Evolutionary conservation across 2,329 filamentous ascomycete species (phyloP).

Genomic region (Paecilomyces variotii): DNA sequence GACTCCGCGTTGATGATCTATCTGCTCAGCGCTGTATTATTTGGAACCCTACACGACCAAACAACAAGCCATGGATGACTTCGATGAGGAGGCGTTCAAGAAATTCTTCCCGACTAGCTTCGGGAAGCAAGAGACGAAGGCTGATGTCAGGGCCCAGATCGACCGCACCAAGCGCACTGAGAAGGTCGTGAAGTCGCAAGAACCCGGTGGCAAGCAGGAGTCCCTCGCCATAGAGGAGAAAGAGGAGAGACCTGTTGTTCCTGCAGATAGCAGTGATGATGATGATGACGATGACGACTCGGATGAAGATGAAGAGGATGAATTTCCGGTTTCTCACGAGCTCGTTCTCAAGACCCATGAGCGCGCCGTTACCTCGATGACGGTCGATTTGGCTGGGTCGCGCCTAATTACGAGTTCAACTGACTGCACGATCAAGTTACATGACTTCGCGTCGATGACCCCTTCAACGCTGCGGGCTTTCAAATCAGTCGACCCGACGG

Average conservation of each 20-base stretch:
- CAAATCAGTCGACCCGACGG: constrained; percentile 80
- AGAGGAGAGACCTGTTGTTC: constrained; percentile 10
- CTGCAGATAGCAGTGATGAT: constrained; percentile 36
- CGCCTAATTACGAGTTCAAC: constrained; percentile 83
- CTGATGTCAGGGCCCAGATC: constrained; percentile 73
- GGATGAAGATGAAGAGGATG: constrained; percentile 66
- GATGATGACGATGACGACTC: constrained; percentile 51
- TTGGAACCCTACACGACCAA: not conserved
- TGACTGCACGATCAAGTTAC: constrained; percentile 84
- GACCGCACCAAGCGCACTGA: constrained; percentile 62
- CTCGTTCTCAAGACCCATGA: constrained; percentile 89
- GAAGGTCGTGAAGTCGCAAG: constrained; percentile 24
- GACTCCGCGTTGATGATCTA: not conserved
- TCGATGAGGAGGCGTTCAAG: constrained; percentile 39
- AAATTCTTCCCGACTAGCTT: constrained; percentile 73
- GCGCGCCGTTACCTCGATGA: constrained; percentile 72
- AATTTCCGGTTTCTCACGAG: constrained; percentile 89
- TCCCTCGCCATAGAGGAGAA: constrained; percentile 6
- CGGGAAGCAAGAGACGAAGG: constrained; percentile 67
- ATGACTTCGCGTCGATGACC: constrained; percentile 94
- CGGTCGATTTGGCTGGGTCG: constrained; percentile 76
- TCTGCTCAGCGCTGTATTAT: not conserved
- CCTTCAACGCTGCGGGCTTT: constrained; percentile 91
- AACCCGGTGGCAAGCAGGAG: constrained; percentile 10
- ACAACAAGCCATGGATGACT: constrained; percentile 28